Evolutionary conservation across 1,284 basidiomycete species (phyloP), one percentile per base, ranked within the genome.

Genomic region (Fomitopsis betulina): DNA sequence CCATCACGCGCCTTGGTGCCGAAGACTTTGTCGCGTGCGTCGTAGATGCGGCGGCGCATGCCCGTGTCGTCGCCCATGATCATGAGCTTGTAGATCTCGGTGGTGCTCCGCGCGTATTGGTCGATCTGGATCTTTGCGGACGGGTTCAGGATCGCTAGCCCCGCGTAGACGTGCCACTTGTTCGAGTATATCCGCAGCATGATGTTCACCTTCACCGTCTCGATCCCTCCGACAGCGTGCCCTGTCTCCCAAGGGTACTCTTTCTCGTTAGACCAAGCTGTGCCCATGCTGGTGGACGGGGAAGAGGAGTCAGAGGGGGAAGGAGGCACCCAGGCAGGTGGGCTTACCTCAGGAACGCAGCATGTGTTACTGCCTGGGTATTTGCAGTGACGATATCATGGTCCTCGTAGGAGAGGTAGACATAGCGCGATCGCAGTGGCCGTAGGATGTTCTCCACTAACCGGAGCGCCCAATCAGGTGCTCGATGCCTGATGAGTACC

Each of bases 161-260:
- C 97, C 27, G 97, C 97, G 71, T 99, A 99, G 66, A 99, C 96
- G 75, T 99, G 97, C 96, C 96, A 99, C 67, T 95, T 91, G 71
- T 96, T 96, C 47, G 93, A 86, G 75, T 98, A 98, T 69, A 99
- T 98, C 1, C 97, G 93, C 15, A 96, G 83, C 60, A 91, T 90
- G 70, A 99, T 91, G 80, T 99, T 99, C 67, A 98, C 96, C 76
- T 99, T 99, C 68, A 96, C 94, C 8, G 94, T 96, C 74, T 99
- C 96, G 67, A 99, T 96, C 0, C 97, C 97, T n/a, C 95, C 93
- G 38, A 97, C 93, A 75, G 98, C 98, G 58, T 90, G 86, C 1
- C 87, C 87, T 43, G 93, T 88, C 73, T 98, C 96, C 97, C 96
- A 99, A 2, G 97, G 97, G 71, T 98, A 99, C 23, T 82, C 79